Conservation (phyloP, 768 basidiomycete genomes). For the Collybia sp. region DNA sequence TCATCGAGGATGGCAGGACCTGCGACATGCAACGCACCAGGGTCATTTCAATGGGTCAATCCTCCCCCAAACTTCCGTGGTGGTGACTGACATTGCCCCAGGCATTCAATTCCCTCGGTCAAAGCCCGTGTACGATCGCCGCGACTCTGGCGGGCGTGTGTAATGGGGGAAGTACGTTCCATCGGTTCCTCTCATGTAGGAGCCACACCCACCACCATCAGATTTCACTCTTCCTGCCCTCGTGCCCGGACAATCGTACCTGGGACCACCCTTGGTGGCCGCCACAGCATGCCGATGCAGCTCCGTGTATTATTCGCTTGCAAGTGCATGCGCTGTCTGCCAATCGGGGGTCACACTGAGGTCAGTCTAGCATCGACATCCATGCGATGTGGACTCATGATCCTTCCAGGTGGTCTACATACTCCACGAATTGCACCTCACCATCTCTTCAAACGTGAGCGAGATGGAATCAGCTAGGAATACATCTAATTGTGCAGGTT, state of each 20-base stretch:
- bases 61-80: not conserved
- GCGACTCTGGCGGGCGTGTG: not conserved
- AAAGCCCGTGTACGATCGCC: not conserved
- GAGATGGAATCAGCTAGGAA: not conserved
- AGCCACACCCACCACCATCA: conserved; percentile 6
- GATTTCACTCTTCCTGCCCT: conserved; percentile 5
- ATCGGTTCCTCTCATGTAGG: not conserved
- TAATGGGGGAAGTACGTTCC: not conserved
- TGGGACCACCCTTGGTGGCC: not conserved
- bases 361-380: too few relatives aligned
- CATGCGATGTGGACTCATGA: too few relatives aligned
- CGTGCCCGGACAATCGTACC: not conserved
- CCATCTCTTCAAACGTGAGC: not conserved
- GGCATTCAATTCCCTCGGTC: not conserved
- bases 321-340: not conserved
- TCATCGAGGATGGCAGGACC: too few relatives aligned
- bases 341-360: not conserved
- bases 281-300: not conserved
- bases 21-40: too few relatives aligned
- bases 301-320: not conserved
- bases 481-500: not conserved
- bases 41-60: too few relatives aligned
- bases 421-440: too few relatives aligned
- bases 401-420: too few relatives aligned
- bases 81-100: not conserved